Base-by-base conservation (phyloP, 2,329 filamentous ascomycete species). In the Beauveria sp. region DNA sequence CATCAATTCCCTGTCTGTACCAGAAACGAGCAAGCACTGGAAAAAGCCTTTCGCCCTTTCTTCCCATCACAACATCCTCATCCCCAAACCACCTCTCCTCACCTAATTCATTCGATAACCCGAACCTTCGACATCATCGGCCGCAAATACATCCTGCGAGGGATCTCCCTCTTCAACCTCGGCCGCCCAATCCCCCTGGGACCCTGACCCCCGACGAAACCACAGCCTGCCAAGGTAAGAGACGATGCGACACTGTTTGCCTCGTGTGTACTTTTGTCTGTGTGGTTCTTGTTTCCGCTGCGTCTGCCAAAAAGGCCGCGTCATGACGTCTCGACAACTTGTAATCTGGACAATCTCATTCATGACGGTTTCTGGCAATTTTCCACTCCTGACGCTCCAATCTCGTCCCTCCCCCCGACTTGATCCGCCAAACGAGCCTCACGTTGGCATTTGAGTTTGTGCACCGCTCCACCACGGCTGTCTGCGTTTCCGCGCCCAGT, bases 381-480 rank as follows among this genome's bases (percentile, higher is more conserved):
- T 26, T 16, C 22, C 24, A 45, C 52, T 55, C n/a, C 26, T 56
- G 52, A 42, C 38, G 20, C 28, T 34, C n/a, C 10, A 43, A 4
- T 14, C 28, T 57, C 20, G 24, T 22, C 12, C 24, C 52, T 12
- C 6, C 43, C 53, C 40, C 53, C 40, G 26, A 50, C 45, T 22
- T 34, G 20, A 34, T 30, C 55, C 38, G 55, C 38, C 45, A 38
- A 38, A 38, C 34, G 34, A 38, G 53, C 30, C 43, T 58, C 55
- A 40, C 38, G 30, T 43, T 47, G 30, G 46, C 55, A 6, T 38
- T 38, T 38, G 34, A 58, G 45, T 30, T 46, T 52, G 47, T 52
- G 47, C 47, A 34, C 45, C 47, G 46, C 57, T 52, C 57, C 57
- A 45, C 57, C 49, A 18, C 57, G 57, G 47, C 57, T 52, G 46